Evolutionary conservation across 345 rosid species (phyloP).

Genomic region (Aegle marmelos): DNA sequence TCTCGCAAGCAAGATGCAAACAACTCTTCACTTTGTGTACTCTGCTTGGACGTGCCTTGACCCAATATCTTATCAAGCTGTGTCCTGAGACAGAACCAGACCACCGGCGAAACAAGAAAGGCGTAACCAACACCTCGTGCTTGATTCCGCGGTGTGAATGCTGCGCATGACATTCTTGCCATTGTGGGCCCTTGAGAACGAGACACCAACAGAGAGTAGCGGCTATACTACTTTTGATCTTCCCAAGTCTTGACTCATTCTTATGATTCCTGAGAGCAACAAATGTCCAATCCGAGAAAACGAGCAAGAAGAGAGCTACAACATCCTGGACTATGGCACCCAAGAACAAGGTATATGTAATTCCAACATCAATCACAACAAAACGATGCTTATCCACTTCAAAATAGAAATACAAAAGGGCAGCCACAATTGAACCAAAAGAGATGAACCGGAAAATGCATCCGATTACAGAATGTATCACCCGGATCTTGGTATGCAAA

Average conservation of each 20-base stretch:
- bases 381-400: constrained; percentile 27
- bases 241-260: constrained; percentile 2
- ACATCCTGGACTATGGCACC: constrained; percentile 30
- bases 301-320: constrained; percentile 39
- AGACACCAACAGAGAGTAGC: constrained; percentile 12
- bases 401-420: constrained; percentile 36
- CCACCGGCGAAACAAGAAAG: background rate
- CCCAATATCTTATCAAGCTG: background rate
- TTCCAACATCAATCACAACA: constrained; percentile 33
- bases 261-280: constrained; percentile 21
- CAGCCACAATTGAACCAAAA: constrained; percentile 22
- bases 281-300: constrained; percentile 58
- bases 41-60: background rate
- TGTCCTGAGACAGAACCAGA: background rate
- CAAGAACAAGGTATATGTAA: constrained; percentile 49
- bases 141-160: background rate
- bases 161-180: background rate
- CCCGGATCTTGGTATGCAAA: constrained; percentile 48
- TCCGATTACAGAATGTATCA: constrained; percentile 39
- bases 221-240: background rate
- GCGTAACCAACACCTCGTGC: constrained; percentile 26
- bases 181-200: constrained; percentile 7
- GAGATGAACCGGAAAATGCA: constrained; percentile 29
- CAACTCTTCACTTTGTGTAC: background rate
- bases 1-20: background rate